These are phyloP conservation scores for Trichoderma pleuroti DNA, from an alignment of 2,329 filamentous ascomycete genomes.

Conservation along the genomic window DNA sequence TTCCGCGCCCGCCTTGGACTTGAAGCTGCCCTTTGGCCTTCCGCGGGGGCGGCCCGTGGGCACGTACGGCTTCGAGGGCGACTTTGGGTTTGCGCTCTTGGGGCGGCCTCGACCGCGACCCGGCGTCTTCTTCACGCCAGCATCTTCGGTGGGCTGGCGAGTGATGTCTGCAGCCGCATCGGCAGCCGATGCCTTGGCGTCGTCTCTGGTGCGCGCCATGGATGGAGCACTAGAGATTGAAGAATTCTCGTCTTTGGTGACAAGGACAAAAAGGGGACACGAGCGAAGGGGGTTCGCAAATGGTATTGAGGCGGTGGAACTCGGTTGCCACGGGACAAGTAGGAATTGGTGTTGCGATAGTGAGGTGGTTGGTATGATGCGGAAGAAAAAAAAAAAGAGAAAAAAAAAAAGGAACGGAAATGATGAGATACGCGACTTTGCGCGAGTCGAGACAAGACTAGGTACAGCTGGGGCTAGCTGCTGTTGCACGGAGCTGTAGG, in stretches of 20 bases:
- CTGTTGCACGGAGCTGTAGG: conserved; percentile 5
- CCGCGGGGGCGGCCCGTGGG: conserved; percentile 47
- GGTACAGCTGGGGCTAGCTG: not conserved
- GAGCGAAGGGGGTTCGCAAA: not conserved
- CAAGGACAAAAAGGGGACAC: not conserved
- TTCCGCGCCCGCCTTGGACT: conserved; percentile 25
- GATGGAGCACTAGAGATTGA: not conserved
- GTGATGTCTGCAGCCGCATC: conserved; percentile 36
- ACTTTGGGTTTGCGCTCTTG: conserved; percentile 32
- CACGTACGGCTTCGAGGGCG: conserved; percentile 34
- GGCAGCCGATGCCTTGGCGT: conserved; percentile 24
- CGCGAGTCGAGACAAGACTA: conserved; percentile 5
- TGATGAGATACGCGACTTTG: conserved; percentile 18
- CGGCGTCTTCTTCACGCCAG: conserved; percentile 36
- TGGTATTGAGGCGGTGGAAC: conserved; percentile 6
- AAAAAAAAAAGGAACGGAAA: conserved; percentile 4
- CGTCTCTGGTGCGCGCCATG: conserved; percentile 36
- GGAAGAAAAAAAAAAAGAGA: not conserved
- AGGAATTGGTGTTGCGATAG: conserved; percentile 4
- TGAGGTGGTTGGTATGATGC: not conserved
- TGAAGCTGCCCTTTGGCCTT: conserved; percentile 42
- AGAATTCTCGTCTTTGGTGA: not conserved
- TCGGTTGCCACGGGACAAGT: not conserved
- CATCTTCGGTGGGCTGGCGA: conserved; percentile 21
- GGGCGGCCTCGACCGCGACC: conserved; percentile 45